Evolutionary conservation across 2,329 filamentous ascomycete genomes (phyloP).

Genomic region (Lachnellula willkommii): DNA sequence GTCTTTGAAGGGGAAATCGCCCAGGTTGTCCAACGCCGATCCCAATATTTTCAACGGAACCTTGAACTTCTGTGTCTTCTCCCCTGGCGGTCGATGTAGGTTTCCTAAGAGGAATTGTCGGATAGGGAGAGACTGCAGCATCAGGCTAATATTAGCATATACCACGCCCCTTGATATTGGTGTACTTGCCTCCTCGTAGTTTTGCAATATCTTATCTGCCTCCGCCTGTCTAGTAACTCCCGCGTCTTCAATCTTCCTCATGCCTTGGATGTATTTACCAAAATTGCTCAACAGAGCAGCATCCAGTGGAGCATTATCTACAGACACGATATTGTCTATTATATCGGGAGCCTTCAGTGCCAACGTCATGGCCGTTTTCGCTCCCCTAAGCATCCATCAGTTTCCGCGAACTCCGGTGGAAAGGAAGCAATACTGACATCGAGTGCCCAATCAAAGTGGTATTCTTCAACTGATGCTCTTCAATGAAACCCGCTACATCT

Average conservation of each 20-base stretch:
- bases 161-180: neutral
- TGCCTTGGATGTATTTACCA: constrained; percentile 72
- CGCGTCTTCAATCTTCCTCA: constrained; percentile 72
- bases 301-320: constrained; percentile 90
- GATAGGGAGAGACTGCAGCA: constrained; percentile 58
- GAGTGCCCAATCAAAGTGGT: constrained; percentile 86
- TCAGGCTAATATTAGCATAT: neutral
- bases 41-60: constrained; percentile 71
- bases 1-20: constrained; percentile 81
- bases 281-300: constrained; percentile 71
- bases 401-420: neutral
- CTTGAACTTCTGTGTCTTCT: constrained; percentile 63
- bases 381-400: constrained; percentile 54
- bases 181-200: constrained; percentile 61
- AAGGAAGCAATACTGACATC: constrained; percentile 53
- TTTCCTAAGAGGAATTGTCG: constrained; percentile 92
- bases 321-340: constrained; percentile 68
- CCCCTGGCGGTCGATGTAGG: constrained; percentile 51
- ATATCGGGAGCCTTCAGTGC: constrained; percentile 65
- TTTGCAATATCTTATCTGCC: constrained; percentile 71
- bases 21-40: constrained; percentile 61
- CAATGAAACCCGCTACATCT: constrained; percentile 76
- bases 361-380: constrained; percentile 86
- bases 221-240: constrained; percentile 65
- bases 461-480: constrained; percentile 61